Base-by-base conservation (phyloP, 2,329 filamentous ascomycete genomes). In the Coniochaeta ligniaria region DNA sequence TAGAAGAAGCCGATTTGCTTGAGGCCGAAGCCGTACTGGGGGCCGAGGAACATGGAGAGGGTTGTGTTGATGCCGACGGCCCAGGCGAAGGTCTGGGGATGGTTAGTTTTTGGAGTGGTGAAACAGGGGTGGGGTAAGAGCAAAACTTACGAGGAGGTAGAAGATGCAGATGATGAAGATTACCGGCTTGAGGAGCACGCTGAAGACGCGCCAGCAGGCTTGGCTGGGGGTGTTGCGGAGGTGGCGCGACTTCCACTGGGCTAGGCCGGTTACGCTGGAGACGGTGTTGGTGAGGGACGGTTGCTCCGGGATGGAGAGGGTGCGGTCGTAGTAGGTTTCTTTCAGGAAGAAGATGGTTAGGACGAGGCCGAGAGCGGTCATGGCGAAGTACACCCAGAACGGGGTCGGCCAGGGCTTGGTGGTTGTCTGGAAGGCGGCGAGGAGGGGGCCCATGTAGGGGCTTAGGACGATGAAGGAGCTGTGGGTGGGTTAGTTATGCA, bases 51-150 rank as follows among this genome's bases (percentile, higher is more conserved):
- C 22, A 83, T 80, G 52, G 79, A 73, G 0, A 83, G 72, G 0
- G 82, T 83, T 0, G 81, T 83, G 66, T 85, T 84, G 68, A 85
- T 80, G 6, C 81, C 82, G 24, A 83, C 77, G 1, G 77, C 78
- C 78, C 78, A 81, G 0, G 77, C 76, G 60, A 82, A 81, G 38
- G 74, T 77, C 59, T 72, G 64, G 2, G 17, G n/a, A 16, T 2
- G 17, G 54, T 56, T 11, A 36, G 50, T 2, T 4, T 20, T n/a
- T 9, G 3, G 47, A 54, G 3, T 31, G 5, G 22, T 24, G 5
- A 31, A 28, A 2, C 24, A n/a, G 26, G 26, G 26, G 2, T 22
- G 50, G 31, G 26, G 47, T 36, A 14, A 36, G 35, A 14, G 38
- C 3, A 9, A 22, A 5, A 58, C 69, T 60, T 65, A 72, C 67